A percentile compares a stretch with the other conserved stretches of the same genome.
Conservation (phyloP, 1,284 basidiomycete genomes). For the Phellopilus nigrolimitatus region DNA sequence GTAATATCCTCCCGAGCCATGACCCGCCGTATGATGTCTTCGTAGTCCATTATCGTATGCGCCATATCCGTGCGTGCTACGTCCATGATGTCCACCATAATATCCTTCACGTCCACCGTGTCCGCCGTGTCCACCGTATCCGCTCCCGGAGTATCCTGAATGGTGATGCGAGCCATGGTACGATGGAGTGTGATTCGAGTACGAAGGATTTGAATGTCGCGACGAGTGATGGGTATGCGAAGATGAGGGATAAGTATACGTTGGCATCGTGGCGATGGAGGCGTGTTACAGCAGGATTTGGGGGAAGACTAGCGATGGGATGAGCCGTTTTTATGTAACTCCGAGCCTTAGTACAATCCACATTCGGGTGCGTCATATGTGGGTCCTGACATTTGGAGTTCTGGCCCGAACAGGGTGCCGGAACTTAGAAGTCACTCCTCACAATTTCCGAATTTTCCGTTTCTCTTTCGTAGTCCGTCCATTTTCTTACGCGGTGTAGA, state of each 20-base stretch:
- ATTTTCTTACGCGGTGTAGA: not conserved
- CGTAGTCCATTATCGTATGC: not conserved
- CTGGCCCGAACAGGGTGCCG: no score
- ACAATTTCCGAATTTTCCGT: no score
- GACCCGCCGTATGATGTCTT: constrained; percentile 6
- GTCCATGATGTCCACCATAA: not conserved
- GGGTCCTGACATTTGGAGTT: no score
- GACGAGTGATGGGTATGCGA: constrained; percentile 7
- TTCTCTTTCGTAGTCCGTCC: not conserved
- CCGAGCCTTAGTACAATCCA: no score
- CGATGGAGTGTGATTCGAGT: constrained; percentile 9
- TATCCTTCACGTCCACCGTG: not conserved
- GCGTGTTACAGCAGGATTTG: not conserved
- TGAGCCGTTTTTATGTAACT: constrained; percentile 3
- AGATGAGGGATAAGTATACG: constrained; percentile 15
- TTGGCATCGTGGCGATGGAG: constrained; percentile 9
- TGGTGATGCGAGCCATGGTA: constrained; percentile 6
- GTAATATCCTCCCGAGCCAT: constrained; percentile 14
- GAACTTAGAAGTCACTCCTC: no score
- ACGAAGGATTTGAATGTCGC: constrained; percentile 6
- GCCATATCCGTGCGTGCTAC: not conserved
- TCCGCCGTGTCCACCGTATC: not conserved
- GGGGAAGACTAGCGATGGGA: not conserved
- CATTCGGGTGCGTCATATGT: not conserved
- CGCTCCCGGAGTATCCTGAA: not conserved